These are phyloP conservation scores for Scenedesmus sp. DNA, from an alignment of 163 green algal species.

Conservation along the genomic window DNA sequence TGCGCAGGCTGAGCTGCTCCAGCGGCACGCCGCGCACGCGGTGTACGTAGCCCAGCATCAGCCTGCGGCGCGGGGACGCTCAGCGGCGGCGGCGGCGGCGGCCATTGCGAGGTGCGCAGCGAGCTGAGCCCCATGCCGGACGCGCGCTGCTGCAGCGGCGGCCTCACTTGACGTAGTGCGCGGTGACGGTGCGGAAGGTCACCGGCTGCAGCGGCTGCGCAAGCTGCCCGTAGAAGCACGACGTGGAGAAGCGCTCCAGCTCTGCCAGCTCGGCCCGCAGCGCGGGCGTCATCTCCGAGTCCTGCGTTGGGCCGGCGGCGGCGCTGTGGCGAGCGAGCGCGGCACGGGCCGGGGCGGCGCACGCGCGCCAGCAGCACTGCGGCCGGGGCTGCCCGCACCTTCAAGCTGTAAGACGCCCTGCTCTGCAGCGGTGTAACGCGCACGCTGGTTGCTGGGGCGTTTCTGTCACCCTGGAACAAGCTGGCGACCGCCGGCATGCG, in stretches of 20 bases:
- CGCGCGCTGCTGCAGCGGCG: not conserved
- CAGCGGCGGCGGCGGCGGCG: too few relatives aligned
- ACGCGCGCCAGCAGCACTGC: not conserved
- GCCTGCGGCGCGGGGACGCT: too few relatives aligned
- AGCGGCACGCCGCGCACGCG: not conserved
- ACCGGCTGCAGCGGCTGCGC: not conserved
- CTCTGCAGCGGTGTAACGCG: not conserved
- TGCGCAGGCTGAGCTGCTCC: not conserved
- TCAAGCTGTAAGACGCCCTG: not conserved
- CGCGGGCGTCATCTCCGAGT: not conserved
- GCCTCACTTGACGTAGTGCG: slow-evolving; percentile 9
- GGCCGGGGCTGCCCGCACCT: not conserved
- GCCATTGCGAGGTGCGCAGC: too few relatives aligned
- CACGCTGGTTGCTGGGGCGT: too few relatives aligned
- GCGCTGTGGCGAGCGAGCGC: too few relatives aligned
- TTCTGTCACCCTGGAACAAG: too few relatives aligned
- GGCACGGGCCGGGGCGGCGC: too few relatives aligned
- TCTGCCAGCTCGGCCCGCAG: not conserved
- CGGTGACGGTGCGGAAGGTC: not conserved
- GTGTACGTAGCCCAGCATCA: slow-evolving; percentile 3
- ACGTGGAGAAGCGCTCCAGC: not conserved
- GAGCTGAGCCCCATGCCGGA: not conserved
- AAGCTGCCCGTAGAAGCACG: slow-evolving; percentile 8
- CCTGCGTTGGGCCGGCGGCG: not conserved
- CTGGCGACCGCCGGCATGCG: too few relatives aligned